These are phyloP conservation scores for Candida silvatica DNA, from an alignment of 805 yeast species.

Conservation along the genomic window DNA sequence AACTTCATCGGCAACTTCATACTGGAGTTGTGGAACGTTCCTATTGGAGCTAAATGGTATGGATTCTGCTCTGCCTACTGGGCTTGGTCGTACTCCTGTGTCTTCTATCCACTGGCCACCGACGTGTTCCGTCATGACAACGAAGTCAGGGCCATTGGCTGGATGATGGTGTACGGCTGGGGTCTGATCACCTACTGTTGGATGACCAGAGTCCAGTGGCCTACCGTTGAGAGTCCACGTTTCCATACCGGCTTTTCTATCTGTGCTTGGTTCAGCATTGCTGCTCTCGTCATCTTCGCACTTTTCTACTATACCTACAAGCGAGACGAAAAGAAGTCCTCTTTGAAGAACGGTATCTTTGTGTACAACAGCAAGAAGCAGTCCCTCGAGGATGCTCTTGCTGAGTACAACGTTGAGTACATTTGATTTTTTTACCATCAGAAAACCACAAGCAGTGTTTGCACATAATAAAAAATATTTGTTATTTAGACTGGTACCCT, in stretches of 20 bases:
- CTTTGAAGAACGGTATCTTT: slow-evolving; percentile 39
- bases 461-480: no score
- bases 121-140: slow-evolving; percentile 52
- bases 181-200: slow-evolving; percentile 32
- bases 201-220: slow-evolving; percentile 26
- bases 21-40: slow-evolving; percentile 52
- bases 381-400: slow-evolving; percentile 4
- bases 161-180: slow-evolving; percentile 46
- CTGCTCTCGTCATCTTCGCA: slow-evolving; percentile 14
- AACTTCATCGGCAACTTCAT: slow-evolving; percentile 46
- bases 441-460: no score
- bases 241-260: slow-evolving; percentile 45
- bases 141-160: slow-evolving; percentile 44
- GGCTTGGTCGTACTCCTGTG: slow-evolving; percentile 58
- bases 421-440: neutral
- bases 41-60: slow-evolving; percentile 53
- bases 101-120: slow-evolving; percentile 47
- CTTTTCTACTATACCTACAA: slow-evolving; percentile 32
- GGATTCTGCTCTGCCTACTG: slow-evolving; percentile 53
- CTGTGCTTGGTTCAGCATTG: slow-evolving; percentile 31
- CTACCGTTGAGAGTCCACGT: slow-evolving; percentile 50
- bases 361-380: slow-evolving; percentile 29
- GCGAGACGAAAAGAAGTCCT: slow-evolving; percentile 38
- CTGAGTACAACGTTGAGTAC: neutral
- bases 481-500: no score